Evolutionary conservation across 768 basidiomycete genomes (phyloP).

Genomic region (Mycena rosella): DNA sequence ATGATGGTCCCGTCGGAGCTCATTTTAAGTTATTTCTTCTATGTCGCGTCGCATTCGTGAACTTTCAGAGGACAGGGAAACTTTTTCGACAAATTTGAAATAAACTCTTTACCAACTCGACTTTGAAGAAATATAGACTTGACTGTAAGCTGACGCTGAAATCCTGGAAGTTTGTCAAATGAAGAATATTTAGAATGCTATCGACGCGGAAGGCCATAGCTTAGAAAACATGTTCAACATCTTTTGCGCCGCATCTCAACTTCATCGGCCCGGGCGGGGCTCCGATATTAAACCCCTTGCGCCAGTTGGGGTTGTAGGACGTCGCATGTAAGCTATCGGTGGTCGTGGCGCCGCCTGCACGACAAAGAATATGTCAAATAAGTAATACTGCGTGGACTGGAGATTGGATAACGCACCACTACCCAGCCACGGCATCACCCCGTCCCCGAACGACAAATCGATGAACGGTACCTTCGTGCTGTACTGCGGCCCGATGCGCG

Average conservation of each 20-base stretch:
- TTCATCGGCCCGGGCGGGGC: constrained; percentile 24
- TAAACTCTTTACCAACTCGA: no score
- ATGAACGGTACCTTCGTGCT: constrained; percentile 5
- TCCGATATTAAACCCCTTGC: constrained; percentile 35
- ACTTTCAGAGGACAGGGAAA: no score
- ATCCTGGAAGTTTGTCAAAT: no score
- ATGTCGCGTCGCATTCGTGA: no score
- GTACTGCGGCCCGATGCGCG: background rate
- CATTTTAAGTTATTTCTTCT: no score
- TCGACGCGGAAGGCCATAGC: background rate
- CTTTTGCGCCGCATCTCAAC: constrained; percentile 29
- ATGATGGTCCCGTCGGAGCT: no score
- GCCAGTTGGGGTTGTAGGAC: constrained; percentile 39
- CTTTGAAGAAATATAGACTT: no score
- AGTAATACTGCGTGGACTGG: background rate
- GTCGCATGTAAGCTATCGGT: background rate
- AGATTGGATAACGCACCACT: no score
- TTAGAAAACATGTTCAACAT: constrained; percentile 37
- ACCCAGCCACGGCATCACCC: constrained; percentile 7
- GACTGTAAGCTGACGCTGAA: no score
- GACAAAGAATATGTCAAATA: background rate
- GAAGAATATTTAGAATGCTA: no score
- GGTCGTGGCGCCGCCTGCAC: background rate
- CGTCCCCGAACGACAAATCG: constrained; percentile 17
- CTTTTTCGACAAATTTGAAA: no score